A percentile compares a stretch with the other conserved stretches of the same genome.
Evolutionary conservation across 148 eudicot species (phyloP).

Genomic region (Persicaria maculosa): DNA sequence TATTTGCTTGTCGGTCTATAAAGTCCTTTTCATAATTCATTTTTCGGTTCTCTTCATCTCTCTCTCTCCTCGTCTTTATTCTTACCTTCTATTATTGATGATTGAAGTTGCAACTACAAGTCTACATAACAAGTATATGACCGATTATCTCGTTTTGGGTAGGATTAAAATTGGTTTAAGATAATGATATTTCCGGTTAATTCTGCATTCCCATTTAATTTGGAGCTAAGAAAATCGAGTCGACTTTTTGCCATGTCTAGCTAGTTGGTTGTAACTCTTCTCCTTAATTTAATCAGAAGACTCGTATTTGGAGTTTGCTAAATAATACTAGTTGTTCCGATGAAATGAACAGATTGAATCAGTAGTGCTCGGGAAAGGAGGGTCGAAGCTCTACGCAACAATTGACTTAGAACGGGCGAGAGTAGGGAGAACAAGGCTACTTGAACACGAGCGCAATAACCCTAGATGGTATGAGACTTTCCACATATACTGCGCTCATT

Average conservation of each 20-base stretch:
- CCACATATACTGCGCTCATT: constrained; percentile 48
- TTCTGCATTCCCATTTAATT: too few relatives aligned
- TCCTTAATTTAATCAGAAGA: constrained; percentile 42
- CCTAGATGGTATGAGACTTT: constrained; percentile 50
- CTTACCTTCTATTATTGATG: not conserved
- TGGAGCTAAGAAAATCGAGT: too few relatives aligned
- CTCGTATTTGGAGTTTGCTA: constrained; percentile 28
- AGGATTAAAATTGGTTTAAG: too few relatives aligned
- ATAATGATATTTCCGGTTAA: too few relatives aligned
- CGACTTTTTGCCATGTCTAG: constrained; percentile 35
- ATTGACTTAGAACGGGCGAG: constrained; percentile 42
- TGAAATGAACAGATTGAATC: constrained; percentile 13
- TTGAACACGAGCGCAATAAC: constrained; percentile 25
- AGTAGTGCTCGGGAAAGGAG: constrained; percentile 20
- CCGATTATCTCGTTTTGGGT: constrained; percentile 22
- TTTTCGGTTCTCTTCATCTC: not conserved
- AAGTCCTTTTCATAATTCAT: not conserved
- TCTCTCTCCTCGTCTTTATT: not conserved
- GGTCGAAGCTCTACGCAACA: constrained; percentile 32
- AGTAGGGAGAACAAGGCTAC: constrained; percentile 38
- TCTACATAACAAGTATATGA: not conserved
- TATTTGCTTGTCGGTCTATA: too few relatives aligned
- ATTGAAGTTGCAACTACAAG: constrained; percentile 13
- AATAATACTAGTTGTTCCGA: constrained; percentile 49
- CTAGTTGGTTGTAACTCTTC: constrained; percentile 47